Conservation (phyloP, 805 yeast genomes). For the Cyberlindnera maritima region DNA sequence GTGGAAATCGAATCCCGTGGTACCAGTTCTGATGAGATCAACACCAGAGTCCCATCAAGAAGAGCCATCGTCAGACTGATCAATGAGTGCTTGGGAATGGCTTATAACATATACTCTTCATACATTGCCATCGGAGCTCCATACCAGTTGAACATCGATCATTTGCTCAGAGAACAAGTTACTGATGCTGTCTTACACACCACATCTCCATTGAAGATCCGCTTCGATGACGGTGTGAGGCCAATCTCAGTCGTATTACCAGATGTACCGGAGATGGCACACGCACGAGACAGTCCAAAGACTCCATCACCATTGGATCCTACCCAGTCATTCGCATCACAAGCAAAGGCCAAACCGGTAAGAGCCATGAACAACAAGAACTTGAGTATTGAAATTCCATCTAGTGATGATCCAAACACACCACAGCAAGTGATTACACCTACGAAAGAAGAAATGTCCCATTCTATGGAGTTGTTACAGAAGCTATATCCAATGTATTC, state of each 20-base stretch:
- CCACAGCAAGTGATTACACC: slow-evolving; percentile 27
- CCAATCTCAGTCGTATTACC: background rate
- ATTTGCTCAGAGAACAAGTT: slow-evolving; percentile 43
- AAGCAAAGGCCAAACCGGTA: slow-evolving; percentile 1
- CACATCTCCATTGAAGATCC: slow-evolving; percentile 31
- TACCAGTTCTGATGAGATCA: background rate
- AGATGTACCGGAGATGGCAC: slow-evolving; percentile 4
- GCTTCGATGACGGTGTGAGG: slow-evolving; percentile 10
- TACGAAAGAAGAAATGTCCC: slow-evolving; percentile 31
- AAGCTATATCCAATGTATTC: slow-evolving; percentile 43
- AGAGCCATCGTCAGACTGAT: slow-evolving; percentile 40
- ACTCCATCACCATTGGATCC: background rate
- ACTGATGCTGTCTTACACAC: slow-evolving; percentile 39
- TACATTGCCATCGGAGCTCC: slow-evolving; percentile 68
- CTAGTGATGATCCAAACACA: background rate
- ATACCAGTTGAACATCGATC: slow-evolving; percentile 67
- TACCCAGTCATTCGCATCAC: background rate
- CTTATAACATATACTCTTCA: slow-evolving; percentile 62
- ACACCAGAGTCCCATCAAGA: slow-evolving; percentile 9
- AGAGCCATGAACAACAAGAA: slow-evolving; percentile 19
- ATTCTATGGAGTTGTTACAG: slow-evolving; percentile 36
- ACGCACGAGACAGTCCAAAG: background rate
- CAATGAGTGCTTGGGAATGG: slow-evolving; percentile 55
- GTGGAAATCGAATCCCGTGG: slow-evolving; percentile 27
- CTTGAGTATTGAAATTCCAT: slow-evolving; percentile 21